Evolutionary conservation across 805 yeast genomes (phyloP).

Genomic region (Spathaspora sp.): DNA sequence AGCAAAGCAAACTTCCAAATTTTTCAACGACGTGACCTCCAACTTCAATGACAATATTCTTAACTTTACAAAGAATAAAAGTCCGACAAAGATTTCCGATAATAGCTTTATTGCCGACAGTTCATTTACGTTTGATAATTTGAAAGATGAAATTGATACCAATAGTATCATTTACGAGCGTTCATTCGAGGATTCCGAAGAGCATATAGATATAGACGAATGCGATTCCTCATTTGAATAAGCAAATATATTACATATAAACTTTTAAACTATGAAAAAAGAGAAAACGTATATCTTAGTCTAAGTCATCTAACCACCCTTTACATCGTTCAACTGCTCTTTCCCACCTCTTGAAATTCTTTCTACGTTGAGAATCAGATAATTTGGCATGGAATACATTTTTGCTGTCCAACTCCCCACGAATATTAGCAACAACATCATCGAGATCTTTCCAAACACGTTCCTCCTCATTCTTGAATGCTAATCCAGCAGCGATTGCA

Average conservation of each 20-base stretch:
- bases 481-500: constrained; percentile 90
- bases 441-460: constrained; percentile 73
- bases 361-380: constrained; percentile 55
- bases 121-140: constrained; percentile 26
- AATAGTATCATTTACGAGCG: constrained; percentile 6
- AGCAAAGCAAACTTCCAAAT: constrained; percentile 19
- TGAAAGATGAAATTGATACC: constrained; percentile 12
- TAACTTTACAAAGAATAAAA: constrained; percentile 1
- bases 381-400: constrained; percentile 40
- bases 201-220: constrained; percentile 20
- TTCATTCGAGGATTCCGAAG: constrained; percentile 5
- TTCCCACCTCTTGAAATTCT: constrained; percentile 76
- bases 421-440: constrained; percentile 52
- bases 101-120: constrained; percentile 17
- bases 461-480: constrained; percentile 43
- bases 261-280: neutral
- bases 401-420: constrained; percentile 21
- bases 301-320: constrained; percentile 66
- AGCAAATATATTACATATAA: neutral
- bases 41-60: constrained; percentile 4
- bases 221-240: constrained; percentile 15
- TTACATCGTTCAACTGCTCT: constrained; percentile 75
- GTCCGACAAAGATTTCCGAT: neutral
- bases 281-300: constrained; percentile 1
- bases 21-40: constrained; percentile 19